Base-by-base conservation (phyloP, 139 green algal genomes). In the Dunaliella sp. region DNA sequence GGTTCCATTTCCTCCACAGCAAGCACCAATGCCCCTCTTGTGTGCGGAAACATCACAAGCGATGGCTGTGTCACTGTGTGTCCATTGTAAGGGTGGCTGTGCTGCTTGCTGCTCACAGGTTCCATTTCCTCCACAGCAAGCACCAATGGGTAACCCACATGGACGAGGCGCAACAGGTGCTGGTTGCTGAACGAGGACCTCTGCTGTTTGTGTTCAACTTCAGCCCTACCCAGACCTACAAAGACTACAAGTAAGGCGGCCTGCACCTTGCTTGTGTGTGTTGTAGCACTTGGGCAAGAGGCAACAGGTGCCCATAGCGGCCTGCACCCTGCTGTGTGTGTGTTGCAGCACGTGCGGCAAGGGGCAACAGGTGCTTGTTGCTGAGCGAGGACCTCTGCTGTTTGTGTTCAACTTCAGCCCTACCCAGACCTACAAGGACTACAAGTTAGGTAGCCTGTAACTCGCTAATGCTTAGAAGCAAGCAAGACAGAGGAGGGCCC, bases 131-230 rank as follows among this genome's bases (percentile, higher is more conserved):
- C 28, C 73, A 59, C 21, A 87, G 77, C 33, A 38, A 38, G 1
- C 88, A 90, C 48, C 95, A 98, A 89, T 95, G 96, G 91, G 95
- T 95, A 2, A 97, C 95, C 3, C 89, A 92, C 87, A 94, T 93
- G 38, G 93, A 95, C 85, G 89, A 96, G 83, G 83, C 92, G 59
- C 87, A 93, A 57, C 90, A 95, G 90, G 92, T 95, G 37, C 26
- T 3, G 31, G 31, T 3, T 36, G 74, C 25, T 33, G 97, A 99
- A 94, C 92, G 97, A 12, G 97, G 97, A 3, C 91, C 94, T 0
- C 92, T 99, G 38, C 77, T 99, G 31, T 99, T 96, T 81, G 95
- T 99, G 28, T 98, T 99, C 93, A 99, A 99, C 92, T 99, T 98
- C 84, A 93, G 91, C 30, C 92, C 95, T 58, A 88, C 35, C 59